phyloP scores from a whole-genome alignment of 148 eudicot genomes.

The Rhododendron williamsianum region DNA sequence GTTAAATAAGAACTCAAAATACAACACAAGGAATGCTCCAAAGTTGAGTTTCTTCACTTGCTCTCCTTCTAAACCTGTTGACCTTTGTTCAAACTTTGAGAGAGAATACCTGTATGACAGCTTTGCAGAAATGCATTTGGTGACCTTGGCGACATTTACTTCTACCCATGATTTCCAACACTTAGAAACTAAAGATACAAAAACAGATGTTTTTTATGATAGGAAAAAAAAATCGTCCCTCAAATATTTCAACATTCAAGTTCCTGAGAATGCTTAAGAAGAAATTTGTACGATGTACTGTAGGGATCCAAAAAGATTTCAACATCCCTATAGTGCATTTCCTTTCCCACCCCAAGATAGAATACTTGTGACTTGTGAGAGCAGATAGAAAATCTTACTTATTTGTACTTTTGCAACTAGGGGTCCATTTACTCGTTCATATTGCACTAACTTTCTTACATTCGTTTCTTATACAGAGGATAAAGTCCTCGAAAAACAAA shows the following conservation, averaged over 20 bases:
- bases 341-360: background rate
- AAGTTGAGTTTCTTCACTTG: background rate
- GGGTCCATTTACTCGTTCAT: background rate
- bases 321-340: background rate
- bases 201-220: background rate
- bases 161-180: background rate
- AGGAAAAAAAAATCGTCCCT: background rate
- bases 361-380: background rate
- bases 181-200: background rate
- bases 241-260: background rate
- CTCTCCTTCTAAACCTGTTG: background rate
- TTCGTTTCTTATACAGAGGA: background rate
- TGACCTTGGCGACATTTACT: background rate
- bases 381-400: background rate
- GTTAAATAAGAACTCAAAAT: background rate
- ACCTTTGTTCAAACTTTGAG: background rate
- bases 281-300: background rate
- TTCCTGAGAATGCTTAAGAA: background rate
- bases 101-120: background rate
- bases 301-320: background rate
- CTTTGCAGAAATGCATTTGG: background rate
- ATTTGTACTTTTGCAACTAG: background rate
- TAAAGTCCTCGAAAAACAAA: background rate
- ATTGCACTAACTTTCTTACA: background rate
- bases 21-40: background rate